phyloP scores from a whole-genome alignment of 1,139 yeast genomes.

The Geotrichum phurueaensis region DNA sequence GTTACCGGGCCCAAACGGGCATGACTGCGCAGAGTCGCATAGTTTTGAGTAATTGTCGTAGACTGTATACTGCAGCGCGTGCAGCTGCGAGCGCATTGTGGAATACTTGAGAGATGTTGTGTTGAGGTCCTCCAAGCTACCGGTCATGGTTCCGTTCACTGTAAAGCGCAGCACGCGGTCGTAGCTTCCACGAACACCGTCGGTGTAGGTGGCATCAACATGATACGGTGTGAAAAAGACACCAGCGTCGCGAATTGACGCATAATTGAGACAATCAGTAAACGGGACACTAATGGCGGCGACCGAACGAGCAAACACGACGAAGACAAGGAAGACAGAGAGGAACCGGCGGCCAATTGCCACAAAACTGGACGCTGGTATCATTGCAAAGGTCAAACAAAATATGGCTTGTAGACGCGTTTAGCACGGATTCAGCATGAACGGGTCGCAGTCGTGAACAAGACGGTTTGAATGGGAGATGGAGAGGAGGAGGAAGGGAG shows the following conservation, averaged over 20 bases:
- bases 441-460: background rate
- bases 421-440: background rate
- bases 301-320: background rate
- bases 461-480: background rate
- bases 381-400: background rate
- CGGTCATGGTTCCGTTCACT: constrained; percentile 26
- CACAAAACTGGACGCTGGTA: constrained; percentile 6
- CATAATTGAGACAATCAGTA: constrained; percentile 19
- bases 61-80: constrained; percentile 24
- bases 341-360: constrained; percentile 11
- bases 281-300: constrained; percentile 12
- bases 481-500: background rate
- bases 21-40: constrained; percentile 26
- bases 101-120: constrained; percentile 27
- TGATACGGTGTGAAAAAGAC: constrained; percentile 1
- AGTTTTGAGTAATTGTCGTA: constrained; percentile 27
- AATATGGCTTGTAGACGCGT: background rate
- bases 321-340: background rate
- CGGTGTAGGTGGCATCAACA: constrained; percentile 4
- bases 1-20: constrained; percentile 31
- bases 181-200: background rate
- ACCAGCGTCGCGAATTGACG: background rate
- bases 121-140: constrained; percentile 27
- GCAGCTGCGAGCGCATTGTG: constrained; percentile 26
- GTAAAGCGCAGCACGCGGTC: constrained; percentile 19